Percentiles rank a stretch among this genome's conserved stretches.
Conservation (phyloP, 441 rosid genomes). For the Pelargonium australe region DNA sequence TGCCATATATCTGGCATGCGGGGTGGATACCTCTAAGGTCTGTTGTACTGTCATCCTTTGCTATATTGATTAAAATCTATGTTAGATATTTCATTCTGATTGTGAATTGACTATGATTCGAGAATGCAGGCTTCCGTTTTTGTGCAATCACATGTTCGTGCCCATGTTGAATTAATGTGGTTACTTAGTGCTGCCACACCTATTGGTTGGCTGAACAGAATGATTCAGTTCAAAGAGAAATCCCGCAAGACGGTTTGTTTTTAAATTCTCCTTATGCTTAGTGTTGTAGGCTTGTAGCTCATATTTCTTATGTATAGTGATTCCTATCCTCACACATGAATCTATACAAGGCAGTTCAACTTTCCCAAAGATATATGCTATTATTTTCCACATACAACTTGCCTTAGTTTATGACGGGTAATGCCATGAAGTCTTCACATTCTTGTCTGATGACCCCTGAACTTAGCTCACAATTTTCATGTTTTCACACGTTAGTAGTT, state of each 20-base stretch:
- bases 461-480: background rate
- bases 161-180: slow-evolving; percentile 83
- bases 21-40: slow-evolving; percentile 74
- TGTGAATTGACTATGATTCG: slow-evolving; percentile 16
- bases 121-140: slow-evolving; percentile 76
- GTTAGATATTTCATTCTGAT: slow-evolving; percentile 8
- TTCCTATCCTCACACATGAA: background rate
- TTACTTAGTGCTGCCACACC: slow-evolving; percentile 72
- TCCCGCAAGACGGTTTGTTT: slow-evolving; percentile 68
- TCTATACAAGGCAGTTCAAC: no score
- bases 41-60: slow-evolving; percentile 5
- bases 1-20: slow-evolving; percentile 87
- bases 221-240: slow-evolving; percentile 96
- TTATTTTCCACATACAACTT: background rate
- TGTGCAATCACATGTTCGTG: slow-evolving; percentile 79
- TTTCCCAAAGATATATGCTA: background rate
- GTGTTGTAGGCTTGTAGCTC: background rate
- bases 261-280: slow-evolving; percentile 3
- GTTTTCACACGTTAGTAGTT: background rate
- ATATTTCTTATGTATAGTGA: background rate
- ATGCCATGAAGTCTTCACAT: background rate
- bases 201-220: slow-evolving; percentile 78
- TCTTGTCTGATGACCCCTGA: background rate
- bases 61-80: background rate
- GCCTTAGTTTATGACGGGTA: background rate